Evolutionary conservation across 768 basidiomycete species (phyloP), one percentile per base, ranked within the genome.

Genomic region (Lentinus brumalis): DNA sequence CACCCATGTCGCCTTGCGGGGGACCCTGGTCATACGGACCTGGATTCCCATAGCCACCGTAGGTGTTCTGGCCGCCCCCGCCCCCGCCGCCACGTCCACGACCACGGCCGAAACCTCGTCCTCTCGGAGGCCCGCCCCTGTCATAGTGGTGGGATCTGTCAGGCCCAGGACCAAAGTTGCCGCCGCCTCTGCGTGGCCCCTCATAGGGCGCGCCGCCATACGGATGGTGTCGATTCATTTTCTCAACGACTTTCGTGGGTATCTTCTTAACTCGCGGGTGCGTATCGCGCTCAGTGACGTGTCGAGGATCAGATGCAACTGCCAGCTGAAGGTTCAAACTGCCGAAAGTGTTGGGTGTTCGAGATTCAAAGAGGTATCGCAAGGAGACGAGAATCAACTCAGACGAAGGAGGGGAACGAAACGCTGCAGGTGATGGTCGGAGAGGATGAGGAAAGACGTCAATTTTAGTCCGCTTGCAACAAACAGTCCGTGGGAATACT

Each of bases 211-310:
- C 81, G 67, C 84, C 81, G 67, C 84, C 84, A 77, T 94, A 94
- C 29, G 92, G 92, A 83, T 94, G 91, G 77, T 93, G 92, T 71
- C 92, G 90, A 77, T 92, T 91, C 92, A 94, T 94, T 57, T 65
- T 69, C 60, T 73, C 71, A 71, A 71, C 53, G 47, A 50, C 26
- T 62, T 70, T 62, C 65, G 50, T 38, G 29, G 62, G 55, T 41
- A 57, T 60, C 59, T 64, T 63, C 53, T 40, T 26, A 57, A 56
- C 53, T 59, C 60, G 50, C 41, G 35, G 39, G 40, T 46, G 62
- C 44, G 60, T 50, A 50, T 60, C 49, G 56, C 59, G 65, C 65
- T 66, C 61, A 68, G 57, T 61, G 69, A 65, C 64, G 64, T 59
- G 63, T 58, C 63, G 47, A 44, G 45, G 31, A 18, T 1, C 8